Evolutionary conservation across 768 basidiomycete species (phyloP).

Genomic region (Suillus ampliporus): DNA sequence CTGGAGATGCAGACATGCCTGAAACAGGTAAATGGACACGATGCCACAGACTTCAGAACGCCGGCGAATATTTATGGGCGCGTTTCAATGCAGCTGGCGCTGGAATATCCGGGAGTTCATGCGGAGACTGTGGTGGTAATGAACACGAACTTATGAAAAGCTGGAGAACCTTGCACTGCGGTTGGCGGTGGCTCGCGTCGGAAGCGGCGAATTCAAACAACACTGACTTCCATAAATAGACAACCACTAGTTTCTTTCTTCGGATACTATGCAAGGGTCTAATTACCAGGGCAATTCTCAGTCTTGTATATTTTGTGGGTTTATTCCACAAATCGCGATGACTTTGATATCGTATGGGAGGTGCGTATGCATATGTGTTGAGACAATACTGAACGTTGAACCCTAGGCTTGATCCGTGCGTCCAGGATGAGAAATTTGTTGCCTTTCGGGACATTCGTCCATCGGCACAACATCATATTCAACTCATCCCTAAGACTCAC

Average conservation of each 20-base stretch:
- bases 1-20: conserved; percentile 38
- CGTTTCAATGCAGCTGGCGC: conserved; percentile 3
- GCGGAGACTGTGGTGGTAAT: not conserved
- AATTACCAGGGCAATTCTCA: no score
- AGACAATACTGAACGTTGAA: not conserved
- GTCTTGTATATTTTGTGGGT: conserved; percentile 49
- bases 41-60: not conserved
- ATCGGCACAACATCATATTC: conserved; percentile 53
- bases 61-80: not conserved
- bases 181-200: conserved; percentile 4
- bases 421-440: conserved; percentile 52
- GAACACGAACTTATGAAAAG: not conserved
- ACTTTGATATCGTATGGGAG: conserved; percentile 58
- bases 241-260: not conserved
- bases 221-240: conserved; percentile 12
- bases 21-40: not conserved
- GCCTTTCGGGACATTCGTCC: conserved; percentile 60
- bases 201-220: conserved; percentile 6
- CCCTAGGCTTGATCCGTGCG: not conserved
- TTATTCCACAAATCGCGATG: conserved; percentile 38
- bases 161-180: conserved; percentile 1
- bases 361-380: conserved; percentile 29
- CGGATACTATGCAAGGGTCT: conserved; percentile 11
- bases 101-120: not conserved
- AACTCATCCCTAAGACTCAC: conserved; percentile 57